Evolutionary conservation across 192 early-diverging fungal genomes (phyloP).

Genomic region (Gigaspora rosea): DNA sequence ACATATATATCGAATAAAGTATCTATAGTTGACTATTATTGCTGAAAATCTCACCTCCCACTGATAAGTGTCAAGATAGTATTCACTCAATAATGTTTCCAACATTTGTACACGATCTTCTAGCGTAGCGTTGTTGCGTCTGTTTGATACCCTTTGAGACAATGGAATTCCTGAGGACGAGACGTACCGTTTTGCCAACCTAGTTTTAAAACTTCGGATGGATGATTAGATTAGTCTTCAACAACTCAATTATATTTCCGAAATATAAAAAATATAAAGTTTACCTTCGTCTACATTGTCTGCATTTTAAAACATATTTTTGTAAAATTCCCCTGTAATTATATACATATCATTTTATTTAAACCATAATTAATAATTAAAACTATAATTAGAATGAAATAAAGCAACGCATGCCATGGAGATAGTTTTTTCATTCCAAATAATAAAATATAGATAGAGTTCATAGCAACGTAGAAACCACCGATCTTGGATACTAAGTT

Average conservation of each 20-base stretch:
- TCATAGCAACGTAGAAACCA: no score
- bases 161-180: conserved; percentile 4
- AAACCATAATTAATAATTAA: no score
- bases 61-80: conserved; percentile 1
- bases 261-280: no score
- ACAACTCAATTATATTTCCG: no score
- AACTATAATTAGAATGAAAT: not conserved
- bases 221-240: no score
- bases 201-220: not conserved
- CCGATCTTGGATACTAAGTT: no score
- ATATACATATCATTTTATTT: no score
- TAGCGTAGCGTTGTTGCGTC: not conserved
- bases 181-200: not conserved
- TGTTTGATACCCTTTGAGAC: not conserved
- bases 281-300: not conserved
- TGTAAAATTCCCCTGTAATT: not conserved
- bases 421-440: not conserved
- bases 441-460: not conserved
- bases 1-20: no score
- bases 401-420: not conserved
- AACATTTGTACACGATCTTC: conserved; percentile 3
- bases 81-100: not conserved
- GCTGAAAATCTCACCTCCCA: no score
- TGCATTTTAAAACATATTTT: no score
- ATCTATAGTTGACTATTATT: no score